Base-by-base conservation (phyloP, 2,329 filamentous ascomycete species). In the Colletotrichum sp. region DNA sequence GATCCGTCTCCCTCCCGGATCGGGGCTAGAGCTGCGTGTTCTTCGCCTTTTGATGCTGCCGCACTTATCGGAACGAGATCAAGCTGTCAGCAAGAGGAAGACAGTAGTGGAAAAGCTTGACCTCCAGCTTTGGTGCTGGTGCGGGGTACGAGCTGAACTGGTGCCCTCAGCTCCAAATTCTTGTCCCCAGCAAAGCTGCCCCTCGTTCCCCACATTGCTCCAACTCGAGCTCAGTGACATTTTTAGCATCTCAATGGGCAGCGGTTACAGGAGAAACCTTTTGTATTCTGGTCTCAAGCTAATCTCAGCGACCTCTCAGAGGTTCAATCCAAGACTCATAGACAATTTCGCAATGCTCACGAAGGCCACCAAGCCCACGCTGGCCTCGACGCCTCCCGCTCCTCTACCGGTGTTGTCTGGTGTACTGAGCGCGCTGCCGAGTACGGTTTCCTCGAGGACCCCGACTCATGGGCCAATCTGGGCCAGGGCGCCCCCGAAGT, bases 391-490 rank as follows among this genome's bases (percentile, higher is more conserved):
- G 94, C 95, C 71, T 94, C 93, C 77, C 92, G 96, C 84, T 94
- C 95, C 61, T 98, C 95, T 19, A 99, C 96, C 16, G 96, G 96
- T 85, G 96, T 98, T 6, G 95, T 98, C 78, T 98, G 96, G 96
- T 96, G 94, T 79, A 95, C 93, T 5, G 95, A 97, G 87, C 93
- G 95, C 80, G 96, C 96, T 71, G 92, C 93, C 83, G 96, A 98
- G 86, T 95, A 96, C 86, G 96, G 96, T 80, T 98, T 94, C 87
- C 88, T 92, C 67, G 96, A 98, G 6, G 90, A 96, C 79, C 96
- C 95, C 13, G 90, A 94, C 3, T 86, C 89, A 78, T 98, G 96
- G 96, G 96, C 96, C 75, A 99, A 99, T 84, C 89, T 99, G 69
- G 96, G 96, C 36, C 96, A 98, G 87, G 96, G 96, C 80, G 96